Base-by-base conservation (phyloP, 805 yeast species). In the Myxozyma monticola region DNA sequence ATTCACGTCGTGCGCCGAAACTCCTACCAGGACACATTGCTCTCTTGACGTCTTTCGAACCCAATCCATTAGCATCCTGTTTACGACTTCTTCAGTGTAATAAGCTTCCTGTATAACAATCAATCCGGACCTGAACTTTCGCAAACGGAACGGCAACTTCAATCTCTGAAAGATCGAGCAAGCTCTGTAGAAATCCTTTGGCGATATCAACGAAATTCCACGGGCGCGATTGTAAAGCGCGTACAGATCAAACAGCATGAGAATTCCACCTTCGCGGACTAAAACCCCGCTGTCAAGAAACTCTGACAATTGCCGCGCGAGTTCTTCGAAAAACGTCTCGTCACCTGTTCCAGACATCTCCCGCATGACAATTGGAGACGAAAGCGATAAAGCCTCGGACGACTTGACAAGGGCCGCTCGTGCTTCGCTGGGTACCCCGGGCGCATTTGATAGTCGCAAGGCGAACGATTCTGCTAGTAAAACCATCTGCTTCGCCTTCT, bases 301-400 rank as follows among this genome's bases (percentile, higher is more conserved):
- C 60, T 86, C 96, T 35, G 88, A 82, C 2, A 91, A 64, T 61
- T 88, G 90, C 45, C 96, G 75, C 0, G 96, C 79, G 15, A 88
- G 69, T 61, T 88, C 96, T 51, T 66, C 63, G 46, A 66, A 69
- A 54, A 71, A 72, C 7, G 35, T 30, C 22, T 60, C 59, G 17
- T 64, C 63, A 36, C 57, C 60, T 14, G 49, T 70, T 1, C 54
- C 66, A 55, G 64, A 71, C 70, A 51, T 68, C 59, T 56, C 77
- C 60, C 45, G 72, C 67, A 42, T 64, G 22, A 56, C 68, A 37
- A 59, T 57, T 33, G 62, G 61, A 21, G 68, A 59, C 26, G 63
- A 62, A n/a, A 67, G 59, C 0, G 72, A 70, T 43, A 69, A 50
- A 26, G 70, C 56, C 49, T 50, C 49, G 24, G 65, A 53, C 39